A percentile compares a stretch with the other conserved stretches of the same genome.
Conservation (phyloP, 2,329 filamentous ascomycete genomes). For the Ploettnerulaceae sp. region DNA sequence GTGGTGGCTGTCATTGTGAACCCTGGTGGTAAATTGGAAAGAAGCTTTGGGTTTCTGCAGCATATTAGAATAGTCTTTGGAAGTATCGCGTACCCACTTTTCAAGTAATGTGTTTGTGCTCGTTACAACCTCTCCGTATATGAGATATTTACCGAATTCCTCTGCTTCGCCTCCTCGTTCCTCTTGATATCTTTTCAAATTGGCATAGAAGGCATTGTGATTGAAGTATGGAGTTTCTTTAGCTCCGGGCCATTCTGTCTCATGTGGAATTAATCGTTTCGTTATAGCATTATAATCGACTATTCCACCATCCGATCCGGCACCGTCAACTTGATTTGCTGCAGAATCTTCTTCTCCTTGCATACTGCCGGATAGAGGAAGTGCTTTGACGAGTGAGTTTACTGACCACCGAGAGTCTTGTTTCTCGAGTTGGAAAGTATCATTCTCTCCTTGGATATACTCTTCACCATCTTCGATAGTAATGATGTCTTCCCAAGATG, state of each 20-base stretch:
- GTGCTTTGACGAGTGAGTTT: conserved; percentile 47
- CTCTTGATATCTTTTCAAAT: conserved; percentile 61
- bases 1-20: conserved; percentile 84
- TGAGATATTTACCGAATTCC: conserved; percentile 69
- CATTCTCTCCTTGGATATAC: conserved; percentile 73
- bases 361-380: conserved; percentile 34
- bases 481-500: conserved; percentile 62
- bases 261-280: conserved; percentile 72
- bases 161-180: conserved; percentile 49
- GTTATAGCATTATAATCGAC: conserved; percentile 69
- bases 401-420: conserved; percentile 57
- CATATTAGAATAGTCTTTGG: conserved; percentile 11
- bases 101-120: conserved; percentile 92
- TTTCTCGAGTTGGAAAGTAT: conserved; percentile 75
- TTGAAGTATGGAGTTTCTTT: conserved; percentile 83
- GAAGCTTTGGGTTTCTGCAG: conserved; percentile 67
- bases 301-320: conserved; percentile 49
- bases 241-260: conserved; percentile 58
- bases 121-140: conserved; percentile 90
- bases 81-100: conserved; percentile 51
- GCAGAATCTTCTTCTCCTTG: conserved; percentile 13
- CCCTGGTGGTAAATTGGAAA: conserved; percentile 74
- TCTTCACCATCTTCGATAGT: conserved; percentile 61
- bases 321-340: conserved; percentile 36
- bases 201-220: conserved; percentile 71